Conservation (phyloP, 1,284 basidiomycete genomes). For the Pisolithus thermaeus region DNA sequence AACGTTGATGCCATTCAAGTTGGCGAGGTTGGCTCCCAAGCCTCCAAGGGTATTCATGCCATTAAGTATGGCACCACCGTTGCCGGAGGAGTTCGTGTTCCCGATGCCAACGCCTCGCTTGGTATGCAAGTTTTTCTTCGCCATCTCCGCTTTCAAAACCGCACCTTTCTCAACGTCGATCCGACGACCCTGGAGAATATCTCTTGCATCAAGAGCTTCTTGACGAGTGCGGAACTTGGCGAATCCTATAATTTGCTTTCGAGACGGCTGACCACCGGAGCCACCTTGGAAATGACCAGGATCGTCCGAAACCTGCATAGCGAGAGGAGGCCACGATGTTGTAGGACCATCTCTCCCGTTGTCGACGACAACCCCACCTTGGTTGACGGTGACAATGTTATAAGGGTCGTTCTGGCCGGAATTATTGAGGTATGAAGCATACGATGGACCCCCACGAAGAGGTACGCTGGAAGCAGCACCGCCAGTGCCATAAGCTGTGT, state of each 20-base stretch:
- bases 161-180: conserved; percentile 95
- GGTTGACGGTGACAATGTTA: conserved; percentile 71
- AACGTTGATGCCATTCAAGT: conserved; percentile 29
- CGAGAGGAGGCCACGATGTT: conserved; percentile 57
- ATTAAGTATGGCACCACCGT: conserved; percentile 19
- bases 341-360: conserved; percentile 62
- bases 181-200: conserved; percentile 84
- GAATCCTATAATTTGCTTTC: conserved; percentile 97
- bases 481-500: conserved; percentile 57
- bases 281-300: conserved; percentile 30
- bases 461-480: conserved; percentile 31
- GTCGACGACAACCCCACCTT: conserved; percentile 71
- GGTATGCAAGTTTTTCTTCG: conserved; percentile 98
- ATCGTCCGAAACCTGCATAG: conserved; percentile 34
- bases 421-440: conserved; percentile 34
- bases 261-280: conserved; percentile 44
- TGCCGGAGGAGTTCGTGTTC: conserved; percentile 15
- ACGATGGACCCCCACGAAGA: conserved; percentile 28
- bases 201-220: conserved; percentile 85
- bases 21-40: conserved; percentile 25
- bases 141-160: conserved; percentile 97
- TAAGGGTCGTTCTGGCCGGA: conserved; percentile 68
- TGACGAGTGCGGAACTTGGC: conserved; percentile 89
- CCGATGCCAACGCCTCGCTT: conserved; percentile 73
- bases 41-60: conserved; percentile 20